These are phyloP conservation scores for Tetrapisispora phaffii DNA, from an alignment of 805 yeast genomes.

Conservation along the genomic window DNA sequence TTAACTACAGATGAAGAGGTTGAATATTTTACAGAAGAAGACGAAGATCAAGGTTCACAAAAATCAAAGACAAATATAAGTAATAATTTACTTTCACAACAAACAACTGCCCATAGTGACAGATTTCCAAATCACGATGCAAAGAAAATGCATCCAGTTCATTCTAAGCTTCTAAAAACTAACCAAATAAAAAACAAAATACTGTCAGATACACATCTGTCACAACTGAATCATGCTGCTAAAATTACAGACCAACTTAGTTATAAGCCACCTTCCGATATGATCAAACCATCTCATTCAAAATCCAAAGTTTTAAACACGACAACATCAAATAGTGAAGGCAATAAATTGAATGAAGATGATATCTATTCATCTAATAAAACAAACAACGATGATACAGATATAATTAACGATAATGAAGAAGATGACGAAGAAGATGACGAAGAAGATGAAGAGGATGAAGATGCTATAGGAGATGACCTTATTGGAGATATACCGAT, in stretches of 20 bases:
- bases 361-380: background rate
- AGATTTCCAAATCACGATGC: constrained; percentile 1
- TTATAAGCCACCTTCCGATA: constrained; percentile 9
- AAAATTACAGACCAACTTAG: constrained; percentile 10
- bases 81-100: constrained; percentile 1
- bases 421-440: constrained; percentile 16
- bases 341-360: background rate
- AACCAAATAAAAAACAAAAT: background rate
- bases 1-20: constrained; percentile 33
- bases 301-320: background rate
- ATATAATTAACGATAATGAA: constrained; percentile 2
- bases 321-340: too few species aligned
- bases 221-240: constrained; percentile 5
- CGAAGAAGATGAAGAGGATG: constrained; percentile 10
- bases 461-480: constrained; percentile 10
- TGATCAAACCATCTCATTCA: background rate
- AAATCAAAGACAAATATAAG: background rate
- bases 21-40: constrained; percentile 34
- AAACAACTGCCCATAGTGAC: background rate
- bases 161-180: background rate
- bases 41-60: constrained; percentile 5
- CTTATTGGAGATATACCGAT: constrained; percentile 6
- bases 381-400: background rate
- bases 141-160: background rate
- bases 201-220: background rate